Base-by-base conservation (phyloP, 1,139 yeast genomes). In the Debaryomyces coudertii region DNA sequence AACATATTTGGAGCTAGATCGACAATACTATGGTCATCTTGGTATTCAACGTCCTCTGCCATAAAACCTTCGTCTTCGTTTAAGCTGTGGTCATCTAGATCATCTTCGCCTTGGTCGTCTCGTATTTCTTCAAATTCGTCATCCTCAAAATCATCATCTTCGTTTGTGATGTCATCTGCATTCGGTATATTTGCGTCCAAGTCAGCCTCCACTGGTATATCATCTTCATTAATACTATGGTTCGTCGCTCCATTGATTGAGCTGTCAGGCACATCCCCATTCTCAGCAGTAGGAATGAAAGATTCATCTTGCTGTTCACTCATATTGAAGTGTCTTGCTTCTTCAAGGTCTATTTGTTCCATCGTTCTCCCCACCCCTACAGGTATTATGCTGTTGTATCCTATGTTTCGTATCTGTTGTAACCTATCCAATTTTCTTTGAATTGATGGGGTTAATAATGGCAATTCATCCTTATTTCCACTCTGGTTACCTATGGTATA, bases 1-100 rank as follows among this genome's bases (percentile, higher is more conserved):
- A 61, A 47, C 49, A 61, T 53, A 31, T 51, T 49, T n/a, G 46
- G 46, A 8, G 50, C 49, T 25, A 52, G 48, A 18, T 56, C 56
- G 3, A 49, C 62, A 6, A 75, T 63, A 40, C 77, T 74, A 50
- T 79, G 83, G 53, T 79, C 83, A 42, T 72, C 69, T 53, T 80
- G 84, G 52, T 79, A 79, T 54, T 80, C 85, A 36, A 79, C 85
- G 24, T 76, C 80, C 40, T 74, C 79, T 1, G 83, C 85, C 84
- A 80, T 80, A 51, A 78, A 72, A 22, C 77, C 77, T 46, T 66
- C 72, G 48, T 68, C 73, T 36, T 65, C 73, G 34, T 61, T 60
- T 2, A 60, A 61, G 6, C 53, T 50, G 29, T 55, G 59, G 16
- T 50, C 55, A 28, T 49, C 58, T 53, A 44, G 15, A 27, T 42